Evolutionary conservation across 805 yeast genomes (phyloP).

Genomic region (Phaffomyces antillensis): DNA sequence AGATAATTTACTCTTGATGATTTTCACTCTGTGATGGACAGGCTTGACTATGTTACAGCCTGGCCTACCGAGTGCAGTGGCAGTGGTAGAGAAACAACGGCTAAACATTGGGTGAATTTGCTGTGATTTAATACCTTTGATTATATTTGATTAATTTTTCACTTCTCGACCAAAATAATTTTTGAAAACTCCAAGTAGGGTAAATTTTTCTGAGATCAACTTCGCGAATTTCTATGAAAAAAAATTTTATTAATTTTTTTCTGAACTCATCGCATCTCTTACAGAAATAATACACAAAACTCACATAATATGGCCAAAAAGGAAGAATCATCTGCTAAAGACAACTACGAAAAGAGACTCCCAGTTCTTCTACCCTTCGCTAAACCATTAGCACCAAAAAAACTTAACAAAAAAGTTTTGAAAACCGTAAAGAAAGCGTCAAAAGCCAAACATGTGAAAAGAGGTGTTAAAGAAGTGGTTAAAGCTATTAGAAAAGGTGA

Average conservation of each 20-base stretch:
- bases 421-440: constrained; percentile 97
- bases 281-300: background rate
- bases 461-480: constrained; percentile 99
- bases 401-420: constrained; percentile 88
- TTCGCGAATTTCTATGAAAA: constrained; percentile 2
- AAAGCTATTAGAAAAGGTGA: constrained; percentile 97
- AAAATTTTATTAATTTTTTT: constrained; percentile 2
- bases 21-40: constrained; percentile 81
- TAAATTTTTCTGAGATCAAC: background rate
- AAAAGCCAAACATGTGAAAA: constrained; percentile 94
- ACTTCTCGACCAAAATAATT: background rate
- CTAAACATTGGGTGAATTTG: constrained; percentile 2
- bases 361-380: constrained; percentile 92
- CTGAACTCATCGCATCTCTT: constrained; percentile 7
- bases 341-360: constrained; percentile 87
- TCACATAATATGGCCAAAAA: constrained; percentile 35
- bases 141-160: background rate
- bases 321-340: constrained; percentile 36
- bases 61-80: constrained; percentile 32
- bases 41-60: constrained; percentile 78
- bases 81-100: constrained; percentile 20
- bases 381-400: constrained; percentile 90
- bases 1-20: constrained; percentile 66
- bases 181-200: background rate
- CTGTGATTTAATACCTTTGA: background rate